Evolutionary conservation across 176 grass and related monocot genomes (phyloP).

Genomic region (Zoysia japonica): DNA sequence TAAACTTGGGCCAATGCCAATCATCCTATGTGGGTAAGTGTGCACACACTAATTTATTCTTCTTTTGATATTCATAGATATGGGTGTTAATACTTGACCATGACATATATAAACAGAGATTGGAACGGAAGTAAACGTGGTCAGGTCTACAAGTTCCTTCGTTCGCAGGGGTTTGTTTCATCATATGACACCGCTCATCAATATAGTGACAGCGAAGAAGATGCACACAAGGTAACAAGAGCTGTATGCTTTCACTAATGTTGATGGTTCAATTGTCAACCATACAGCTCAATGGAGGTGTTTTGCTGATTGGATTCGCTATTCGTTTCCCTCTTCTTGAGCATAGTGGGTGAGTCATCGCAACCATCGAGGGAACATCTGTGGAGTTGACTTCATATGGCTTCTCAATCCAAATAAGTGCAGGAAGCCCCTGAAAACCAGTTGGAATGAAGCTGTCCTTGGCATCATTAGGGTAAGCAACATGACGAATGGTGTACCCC

Average conservation of each 20-base stretch:
- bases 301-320: background rate
- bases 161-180: constrained; percentile 84
- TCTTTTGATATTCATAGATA: background rate
- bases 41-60: constrained; percentile 31
- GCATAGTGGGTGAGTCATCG: constrained; percentile 92
- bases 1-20: constrained; percentile 76
- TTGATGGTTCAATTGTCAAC: constrained; percentile 26
- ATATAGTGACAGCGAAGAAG: constrained; percentile 85
- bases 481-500: constrained; percentile 30
- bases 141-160: constrained; percentile 93
- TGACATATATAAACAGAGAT: constrained; percentile 51
- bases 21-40: constrained; percentile 84
- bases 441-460: constrained; percentile 97
- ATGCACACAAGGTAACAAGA: constrained; percentile 78
- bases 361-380: constrained; percentile 92
- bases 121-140: constrained; percentile 98
- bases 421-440: constrained; percentile 78
- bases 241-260: constrained; percentile 2
- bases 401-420: constrained; percentile 79
- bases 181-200: constrained; percentile 89
- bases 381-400: constrained; percentile 98
- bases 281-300: background rate
- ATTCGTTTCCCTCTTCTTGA: constrained; percentile 13
- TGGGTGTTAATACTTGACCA: background rate
- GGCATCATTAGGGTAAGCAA: constrained; percentile 79